A percentile compares a stretch with the other conserved stretches of the same genome.
phyloP scores from a whole-genome alignment of 1,139 yeast species.

The Nakaseomyces bracarensis region DNA sequence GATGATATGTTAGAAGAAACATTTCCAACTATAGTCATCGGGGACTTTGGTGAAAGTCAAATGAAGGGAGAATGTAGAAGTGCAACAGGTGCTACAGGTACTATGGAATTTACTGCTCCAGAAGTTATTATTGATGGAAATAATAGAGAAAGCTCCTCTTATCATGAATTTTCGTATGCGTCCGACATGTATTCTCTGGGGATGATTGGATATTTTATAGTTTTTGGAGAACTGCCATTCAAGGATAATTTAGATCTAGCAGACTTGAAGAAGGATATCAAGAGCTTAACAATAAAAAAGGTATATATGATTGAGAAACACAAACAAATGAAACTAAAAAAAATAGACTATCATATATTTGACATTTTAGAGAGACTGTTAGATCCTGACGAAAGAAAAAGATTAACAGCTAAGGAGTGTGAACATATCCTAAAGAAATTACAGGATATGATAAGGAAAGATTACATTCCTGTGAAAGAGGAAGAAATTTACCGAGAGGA shows the following conservation, averaged over 20 bases:
- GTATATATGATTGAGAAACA: slow-evolving; percentile 18
- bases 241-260: slow-evolving; percentile 35
- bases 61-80: slow-evolving; percentile 49
- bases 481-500: neutral
- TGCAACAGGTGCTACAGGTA: slow-evolving; percentile 76
- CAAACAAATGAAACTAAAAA: slow-evolving; percentile 18
- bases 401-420: slow-evolving; percentile 42
- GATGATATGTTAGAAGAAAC: slow-evolving; percentile 17
- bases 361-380: slow-evolving; percentile 36
- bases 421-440: slow-evolving; percentile 28
- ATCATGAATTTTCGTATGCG: slow-evolving; percentile 52
- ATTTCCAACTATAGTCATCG: slow-evolving; percentile 60
- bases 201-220: slow-evolving; percentile 63
- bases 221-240: slow-evolving; percentile 66
- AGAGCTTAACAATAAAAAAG: slow-evolving; percentile 28
- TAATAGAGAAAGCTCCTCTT: slow-evolving; percentile 9
- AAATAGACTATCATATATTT: slow-evolving; percentile 36
- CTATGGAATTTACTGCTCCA: slow-evolving; percentile 81
- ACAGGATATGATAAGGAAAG: slow-evolving; percentile 1
- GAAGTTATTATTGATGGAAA: slow-evolving; percentile 45
- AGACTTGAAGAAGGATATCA: slow-evolving; percentile 38
- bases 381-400: slow-evolving; percentile 31
- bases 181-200: slow-evolving; percentile 82
- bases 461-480: neutral
- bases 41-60: slow-evolving; percentile 88